These are phyloP conservation scores for Filobasidium floriforme DNA, from an alignment of 768 basidiomycete species.

Conservation along the genomic window DNA sequence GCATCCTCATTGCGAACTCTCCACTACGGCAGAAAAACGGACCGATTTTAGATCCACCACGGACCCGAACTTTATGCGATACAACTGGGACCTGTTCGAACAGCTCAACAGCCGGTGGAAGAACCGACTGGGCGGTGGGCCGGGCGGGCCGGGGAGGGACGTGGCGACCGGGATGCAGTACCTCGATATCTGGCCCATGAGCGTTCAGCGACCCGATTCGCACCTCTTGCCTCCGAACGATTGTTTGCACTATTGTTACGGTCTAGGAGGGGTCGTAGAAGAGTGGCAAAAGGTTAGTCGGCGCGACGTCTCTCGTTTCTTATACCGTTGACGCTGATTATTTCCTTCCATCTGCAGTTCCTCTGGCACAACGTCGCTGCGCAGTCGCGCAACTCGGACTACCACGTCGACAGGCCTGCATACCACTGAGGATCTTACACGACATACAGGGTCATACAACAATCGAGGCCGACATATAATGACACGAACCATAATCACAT, in stretches of 20 bases:
- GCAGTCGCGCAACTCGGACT: slow-evolving; percentile 9
- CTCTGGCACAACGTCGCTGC: slow-evolving; percentile 16
- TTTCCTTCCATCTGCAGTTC: not conserved
- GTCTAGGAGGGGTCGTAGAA: slow-evolving; percentile 11
- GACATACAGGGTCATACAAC: no score
- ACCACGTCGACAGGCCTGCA: slow-evolving; percentile 1
- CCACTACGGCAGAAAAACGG: not conserved
- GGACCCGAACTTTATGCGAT: slow-evolving; percentile 2
- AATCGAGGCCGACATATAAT: no score
- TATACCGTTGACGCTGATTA: not conserved
- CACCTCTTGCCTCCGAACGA: slow-evolving; percentile 18
- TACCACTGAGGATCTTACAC: not conserved
- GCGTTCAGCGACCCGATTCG: slow-evolving; percentile 9
- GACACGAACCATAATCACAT: not conserved
- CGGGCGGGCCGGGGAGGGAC: not conserved
- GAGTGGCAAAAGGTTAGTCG: slow-evolving; percentile 20
- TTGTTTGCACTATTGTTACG: slow-evolving; percentile 22
- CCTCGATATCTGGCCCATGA: slow-evolving; percentile 18
- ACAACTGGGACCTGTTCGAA: slow-evolving; percentile 17
- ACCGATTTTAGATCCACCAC: slow-evolving; percentile 5
- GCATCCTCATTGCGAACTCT: slow-evolving; percentile 15
- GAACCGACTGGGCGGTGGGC: not conserved
- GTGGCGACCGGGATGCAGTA: slow-evolving; percentile 12
- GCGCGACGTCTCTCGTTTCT: not conserved
- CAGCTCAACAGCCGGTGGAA: slow-evolving; percentile 13